These are phyloP conservation scores for Penicillium antarcticum DNA, from an alignment of 495 filamentous ascomycete genomes.

Conservation along the genomic window DNA sequence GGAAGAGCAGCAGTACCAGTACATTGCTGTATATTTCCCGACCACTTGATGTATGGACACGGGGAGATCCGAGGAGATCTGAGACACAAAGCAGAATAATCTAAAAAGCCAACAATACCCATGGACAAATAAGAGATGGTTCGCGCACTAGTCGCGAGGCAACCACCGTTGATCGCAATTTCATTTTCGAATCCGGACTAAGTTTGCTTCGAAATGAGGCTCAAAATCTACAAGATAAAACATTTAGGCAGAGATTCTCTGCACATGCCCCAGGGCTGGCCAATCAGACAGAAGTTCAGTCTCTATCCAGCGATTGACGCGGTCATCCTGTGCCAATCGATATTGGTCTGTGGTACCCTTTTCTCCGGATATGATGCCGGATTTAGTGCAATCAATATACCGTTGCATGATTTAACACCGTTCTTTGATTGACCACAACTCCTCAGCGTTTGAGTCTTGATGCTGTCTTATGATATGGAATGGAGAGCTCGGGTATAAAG, in stretches of 20 bases:
- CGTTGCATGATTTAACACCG: neutral
- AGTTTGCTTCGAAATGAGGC: neutral
- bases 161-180: neutral
- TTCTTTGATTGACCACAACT: neutral
- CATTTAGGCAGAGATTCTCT: neutral
- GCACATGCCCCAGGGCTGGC: neutral
- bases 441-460: too few relatives aligned
- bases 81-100: neutral
- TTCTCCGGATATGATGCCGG: neutral
- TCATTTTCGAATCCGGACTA: neutral
- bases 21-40: neutral
- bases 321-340: neutral
- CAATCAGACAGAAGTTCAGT: neutral
- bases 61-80: neutral
- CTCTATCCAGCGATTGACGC: neutral
- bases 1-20: neutral
- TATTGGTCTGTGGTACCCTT: neutral
- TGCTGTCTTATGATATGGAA: neutral
- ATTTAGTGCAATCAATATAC: neutral
- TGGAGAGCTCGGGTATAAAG: neutral
- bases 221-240: neutral
- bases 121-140: neutral
- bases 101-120: neutral
- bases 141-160: slow-evolving; percentile 1
- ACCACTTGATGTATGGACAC: neutral